Conservation (phyloP, 768 basidiomycete genomes). For the Lyophyllum atratum region DNA sequence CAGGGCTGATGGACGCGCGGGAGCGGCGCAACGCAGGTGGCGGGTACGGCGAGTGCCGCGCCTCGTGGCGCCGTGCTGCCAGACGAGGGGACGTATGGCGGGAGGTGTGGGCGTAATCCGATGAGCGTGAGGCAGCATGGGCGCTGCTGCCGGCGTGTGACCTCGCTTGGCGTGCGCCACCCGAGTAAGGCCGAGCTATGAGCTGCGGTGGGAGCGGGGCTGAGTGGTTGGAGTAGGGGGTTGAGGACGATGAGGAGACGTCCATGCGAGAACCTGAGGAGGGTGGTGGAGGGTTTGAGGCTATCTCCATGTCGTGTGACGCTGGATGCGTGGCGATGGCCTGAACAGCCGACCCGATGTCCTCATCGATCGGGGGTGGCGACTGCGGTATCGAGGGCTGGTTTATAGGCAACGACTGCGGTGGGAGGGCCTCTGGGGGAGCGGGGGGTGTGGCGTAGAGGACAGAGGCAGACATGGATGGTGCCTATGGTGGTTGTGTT, state of each 20-base stretch:
- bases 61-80: neutral
- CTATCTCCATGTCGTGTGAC: conserved; percentile 1
- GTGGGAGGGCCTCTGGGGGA: neutral
- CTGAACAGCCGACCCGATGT: neutral
- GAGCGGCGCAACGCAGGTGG: neutral
- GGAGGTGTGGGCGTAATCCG: neutral
- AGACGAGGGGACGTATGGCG: neutral
- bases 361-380: neutral
- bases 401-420: neutral
- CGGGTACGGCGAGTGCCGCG: neutral
- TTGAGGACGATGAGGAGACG: neutral
- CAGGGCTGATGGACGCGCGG: neutral
- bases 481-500: neutral
- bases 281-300: neutral
- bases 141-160: neutral
- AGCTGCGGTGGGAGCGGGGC: neutral
- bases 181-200: neutral
- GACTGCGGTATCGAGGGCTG: neutral
- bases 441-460: neutral
- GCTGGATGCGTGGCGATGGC: neutral
- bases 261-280: neutral
- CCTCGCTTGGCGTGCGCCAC: conserved; percentile 8
- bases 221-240: neutral
- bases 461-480: neutral
- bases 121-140: neutral